phyloP scores from a whole-genome alignment of 192 early-diverging fungal genomes.

The Podochytrium sp. region DNA sequence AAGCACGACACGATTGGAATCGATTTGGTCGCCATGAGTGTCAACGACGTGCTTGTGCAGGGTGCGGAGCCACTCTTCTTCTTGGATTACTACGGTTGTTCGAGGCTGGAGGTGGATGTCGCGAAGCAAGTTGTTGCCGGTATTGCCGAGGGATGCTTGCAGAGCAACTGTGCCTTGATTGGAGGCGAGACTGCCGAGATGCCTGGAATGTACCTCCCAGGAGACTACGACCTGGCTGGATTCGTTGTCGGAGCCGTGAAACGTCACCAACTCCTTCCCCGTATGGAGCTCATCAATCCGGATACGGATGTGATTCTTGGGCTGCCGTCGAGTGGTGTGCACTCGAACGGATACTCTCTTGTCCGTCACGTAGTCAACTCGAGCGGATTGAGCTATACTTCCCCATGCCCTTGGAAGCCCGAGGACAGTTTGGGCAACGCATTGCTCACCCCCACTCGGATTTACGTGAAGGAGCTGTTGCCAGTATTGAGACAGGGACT shows the following conservation, averaged over 20 bases:
- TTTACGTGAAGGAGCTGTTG: slow-evolving; percentile 93
- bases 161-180: slow-evolving; percentile 91
- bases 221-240: slow-evolving; percentile 89
- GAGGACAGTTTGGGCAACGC: slow-evolving; percentile 75
- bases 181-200: slow-evolving; percentile 99
- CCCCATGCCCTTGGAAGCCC: slow-evolving; percentile 80
- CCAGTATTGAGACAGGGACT: slow-evolving; percentile 73
- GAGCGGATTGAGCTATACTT: slow-evolving; percentile 73
- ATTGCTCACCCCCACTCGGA: slow-evolving; percentile 89
- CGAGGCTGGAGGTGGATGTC: slow-evolving; percentile 90
- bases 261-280: slow-evolving; percentile 84
- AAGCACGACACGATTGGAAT: slow-evolving; percentile 94
- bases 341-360: slow-evolving; percentile 99
- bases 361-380: slow-evolving; percentile 83
- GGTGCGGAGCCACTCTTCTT: slow-evolving; percentile 99
- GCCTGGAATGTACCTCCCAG: slow-evolving; percentile 90
- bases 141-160: slow-evolving; percentile 89
- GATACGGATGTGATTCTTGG: slow-evolving; percentile 86
- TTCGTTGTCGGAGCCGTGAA: slow-evolving; percentile 98
- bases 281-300: slow-evolving; percentile 70
- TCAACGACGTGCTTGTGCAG: slow-evolving; percentile 98
- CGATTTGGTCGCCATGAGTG: slow-evolving; percentile 99
- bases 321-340: slow-evolving; percentile 92
- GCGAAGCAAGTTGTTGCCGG: slow-evolving; percentile 90
- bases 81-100: slow-evolving; percentile 97